Evolutionary conservation across 176 grass and related monocot genomes (phyloP), one percentile per base, ranked within the genome.

Genomic region (Carex myosuroides): DNA sequence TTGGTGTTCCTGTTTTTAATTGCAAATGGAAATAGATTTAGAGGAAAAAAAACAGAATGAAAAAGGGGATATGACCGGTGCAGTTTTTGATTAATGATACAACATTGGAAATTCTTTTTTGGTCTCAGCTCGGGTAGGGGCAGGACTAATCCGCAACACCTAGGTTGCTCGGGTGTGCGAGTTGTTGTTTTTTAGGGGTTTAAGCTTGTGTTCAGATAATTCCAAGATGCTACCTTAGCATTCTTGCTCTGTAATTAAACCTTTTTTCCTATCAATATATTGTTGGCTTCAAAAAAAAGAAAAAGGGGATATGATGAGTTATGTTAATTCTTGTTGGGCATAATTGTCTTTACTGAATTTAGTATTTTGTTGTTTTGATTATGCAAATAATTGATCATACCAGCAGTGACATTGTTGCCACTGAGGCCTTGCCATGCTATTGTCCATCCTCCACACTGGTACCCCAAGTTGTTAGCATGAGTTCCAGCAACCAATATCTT

Each of bases 371-470:
- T 48, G 39, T 13, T 72, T 10, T 72, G 69, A n/a, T 6, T 46
- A 17, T 72, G 69, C 18, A 50, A 48, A 3, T 11, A 50, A 50
- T 74, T 72, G 24, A 62, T 20, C 79, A 64, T 87, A 94, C 92
- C 94, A 8, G 68, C 66, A 68, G 90, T 97, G 61, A 90, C 12
- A 77, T 90, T 85, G 88, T 97, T 94, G 70, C 94, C 90, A 17
- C 22, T 39, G 13, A 86, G 56, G 0, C 94, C 94, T 67, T 97
- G 94, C 92, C 94, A 94, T 5, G 70, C 62, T 0, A 77, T 61
- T 9, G 94, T 94, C 94, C 94, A 97, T 24, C 94, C 92, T 29
- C 94, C 94, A 82, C 94, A 97, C 84, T 97, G 94, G 58, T 80
- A 76, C 10, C 92, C 94, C 13, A 97, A 85, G 80, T 97, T 89